These are phyloP conservation scores for Globisporangium parvum DNA, from an alignment of 352 stramenopile genomes.

Conservation along the genomic window DNA sequence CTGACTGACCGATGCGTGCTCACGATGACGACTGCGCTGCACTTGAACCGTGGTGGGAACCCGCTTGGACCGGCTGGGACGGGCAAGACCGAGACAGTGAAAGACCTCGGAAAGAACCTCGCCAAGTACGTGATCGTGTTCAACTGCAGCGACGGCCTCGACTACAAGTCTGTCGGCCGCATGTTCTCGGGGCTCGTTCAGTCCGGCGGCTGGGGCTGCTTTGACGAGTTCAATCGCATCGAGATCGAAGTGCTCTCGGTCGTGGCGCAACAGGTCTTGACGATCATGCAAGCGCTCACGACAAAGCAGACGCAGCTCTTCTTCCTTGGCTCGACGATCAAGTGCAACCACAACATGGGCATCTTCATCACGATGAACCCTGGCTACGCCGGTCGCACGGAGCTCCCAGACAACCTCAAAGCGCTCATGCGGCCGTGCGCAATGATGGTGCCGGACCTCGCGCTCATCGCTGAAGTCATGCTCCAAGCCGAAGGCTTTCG, in stretches of 20 bases:
- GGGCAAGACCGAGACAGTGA: conserved; percentile 93
- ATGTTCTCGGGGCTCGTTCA: conserved; percentile 93
- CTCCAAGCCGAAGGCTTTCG: conserved; percentile 82
- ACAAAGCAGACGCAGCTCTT: conserved; percentile 66
- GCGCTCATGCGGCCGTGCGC: conserved; percentile 80
- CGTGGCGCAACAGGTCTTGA: conserved; percentile 89
- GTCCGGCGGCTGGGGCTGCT: conserved; percentile 91
- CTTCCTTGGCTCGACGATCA: conserved; percentile 85
- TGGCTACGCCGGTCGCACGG: conserved; percentile 87
- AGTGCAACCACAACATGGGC: conserved; percentile 85
- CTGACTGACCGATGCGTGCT: conserved; percentile 91
- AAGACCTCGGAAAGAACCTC: conserved; percentile 92
- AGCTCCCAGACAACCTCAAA: conserved; percentile 86
- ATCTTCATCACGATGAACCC: conserved; percentile 93
- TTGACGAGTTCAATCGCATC: conserved; percentile 96
- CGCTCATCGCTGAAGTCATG: conserved; percentile 85
- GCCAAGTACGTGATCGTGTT: conserved; percentile 94
- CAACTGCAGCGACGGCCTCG: conserved; percentile 92
- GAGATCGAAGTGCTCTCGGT: conserved; percentile 94
- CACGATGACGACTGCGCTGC: conserved; percentile 91
- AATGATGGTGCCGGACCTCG: conserved; percentile 87
- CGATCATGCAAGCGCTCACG: conserved; percentile 85
- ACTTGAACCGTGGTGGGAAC: conserved; percentile 89
- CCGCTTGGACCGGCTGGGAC: conserved; percentile 89
- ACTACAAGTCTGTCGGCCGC: conserved; percentile 92